Conservation (phyloP, 108 stramenopile genomes). For the Cyclostephanos tholiformis region DNA sequence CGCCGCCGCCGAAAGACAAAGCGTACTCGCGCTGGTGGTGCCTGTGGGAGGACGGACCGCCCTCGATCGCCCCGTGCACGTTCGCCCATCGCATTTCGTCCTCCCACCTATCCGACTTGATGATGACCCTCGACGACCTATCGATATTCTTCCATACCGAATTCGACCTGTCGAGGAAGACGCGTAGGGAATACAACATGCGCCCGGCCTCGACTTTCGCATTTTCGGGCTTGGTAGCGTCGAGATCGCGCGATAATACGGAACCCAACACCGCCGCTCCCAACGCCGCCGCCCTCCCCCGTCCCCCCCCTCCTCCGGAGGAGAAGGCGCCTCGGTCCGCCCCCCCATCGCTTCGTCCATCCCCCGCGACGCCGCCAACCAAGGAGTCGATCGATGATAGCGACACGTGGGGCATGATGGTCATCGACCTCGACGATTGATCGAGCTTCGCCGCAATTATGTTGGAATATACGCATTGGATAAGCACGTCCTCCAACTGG, state of each 20-base stretch:
- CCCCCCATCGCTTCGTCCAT: neutral
- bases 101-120: neutral
- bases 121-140: neutral
- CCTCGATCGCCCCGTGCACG: constrained; percentile 12
- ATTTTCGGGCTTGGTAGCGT: constrained; percentile 16
- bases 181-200: constrained; percentile 23
- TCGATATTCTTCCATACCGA: constrained; percentile 18
- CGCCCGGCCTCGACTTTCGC: constrained; percentile 5
- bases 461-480: constrained; percentile 49
- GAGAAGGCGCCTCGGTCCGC: neutral
- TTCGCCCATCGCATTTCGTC: constrained; percentile 27
- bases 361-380: no score
- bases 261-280: constrained; percentile 28
- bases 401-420: constrained; percentile 14
- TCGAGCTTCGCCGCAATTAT: constrained; percentile 41
- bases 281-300: neutral
- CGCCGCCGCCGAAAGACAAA: neutral
- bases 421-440: constrained; percentile 33
- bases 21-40: neutral
- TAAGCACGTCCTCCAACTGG: constrained; percentile 42
- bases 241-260: constrained; percentile 33
- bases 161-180: constrained; percentile 20
- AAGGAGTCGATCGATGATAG: neutral
- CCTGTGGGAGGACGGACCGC: neutral
- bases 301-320: neutral